Evolutionary conservation across 495 filamentous ascomycete species (phyloP).

Genomic region (Penicillium canescens): DNA sequence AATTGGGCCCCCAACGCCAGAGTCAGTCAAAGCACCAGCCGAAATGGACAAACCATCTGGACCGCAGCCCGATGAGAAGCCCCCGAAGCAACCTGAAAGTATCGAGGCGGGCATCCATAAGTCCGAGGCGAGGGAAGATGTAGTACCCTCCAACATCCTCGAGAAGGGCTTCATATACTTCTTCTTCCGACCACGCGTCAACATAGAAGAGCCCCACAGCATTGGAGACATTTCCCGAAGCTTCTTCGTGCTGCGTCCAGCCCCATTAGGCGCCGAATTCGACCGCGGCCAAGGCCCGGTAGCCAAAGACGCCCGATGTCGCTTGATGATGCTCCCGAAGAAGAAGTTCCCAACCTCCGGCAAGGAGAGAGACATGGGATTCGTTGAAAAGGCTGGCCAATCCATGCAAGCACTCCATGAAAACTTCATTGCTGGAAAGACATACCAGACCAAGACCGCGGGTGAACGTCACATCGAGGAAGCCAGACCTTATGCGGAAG

Average conservation of each 20-base stretch:
- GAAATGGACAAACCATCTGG: neutral
- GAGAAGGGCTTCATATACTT: constrained; percentile 97
- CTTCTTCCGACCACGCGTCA: constrained; percentile 80
- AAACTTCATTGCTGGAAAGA: constrained; percentile 62
- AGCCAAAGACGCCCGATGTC: constrained; percentile 58
- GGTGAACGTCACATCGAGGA: constrained; percentile 71
- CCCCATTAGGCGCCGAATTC: constrained; percentile 69
- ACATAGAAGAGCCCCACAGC: constrained; percentile 67
- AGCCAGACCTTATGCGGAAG: constrained; percentile 76
- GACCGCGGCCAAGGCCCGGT: constrained; percentile 57
- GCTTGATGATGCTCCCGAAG: constrained; percentile 81
- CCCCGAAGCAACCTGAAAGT: constrained; percentile 5
- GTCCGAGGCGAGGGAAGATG: constrained; percentile 51
- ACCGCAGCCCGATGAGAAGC: neutral
- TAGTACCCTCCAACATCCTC: constrained; percentile 69
- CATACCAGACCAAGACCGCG: constrained; percentile 76
- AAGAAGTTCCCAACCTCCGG: constrained; percentile 77
- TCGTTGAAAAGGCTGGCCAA: constrained; percentile 75
- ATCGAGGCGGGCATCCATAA: constrained; percentile 30
- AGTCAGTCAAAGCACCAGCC: constrained; percentile 1
- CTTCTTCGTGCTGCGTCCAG: constrained; percentile 80
- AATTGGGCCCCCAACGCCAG: constrained; percentile 17
- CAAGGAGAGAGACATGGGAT: constrained; percentile 74
- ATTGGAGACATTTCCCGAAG: constrained; percentile 74
- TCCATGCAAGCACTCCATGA: constrained; percentile 72